A percentile compares a stretch with the other conserved stretches of the same genome.
phyloP scores from a whole-genome alignment of 2,329 filamentous ascomycete genomes.

The Pseudogymnoascus sp. region DNA sequence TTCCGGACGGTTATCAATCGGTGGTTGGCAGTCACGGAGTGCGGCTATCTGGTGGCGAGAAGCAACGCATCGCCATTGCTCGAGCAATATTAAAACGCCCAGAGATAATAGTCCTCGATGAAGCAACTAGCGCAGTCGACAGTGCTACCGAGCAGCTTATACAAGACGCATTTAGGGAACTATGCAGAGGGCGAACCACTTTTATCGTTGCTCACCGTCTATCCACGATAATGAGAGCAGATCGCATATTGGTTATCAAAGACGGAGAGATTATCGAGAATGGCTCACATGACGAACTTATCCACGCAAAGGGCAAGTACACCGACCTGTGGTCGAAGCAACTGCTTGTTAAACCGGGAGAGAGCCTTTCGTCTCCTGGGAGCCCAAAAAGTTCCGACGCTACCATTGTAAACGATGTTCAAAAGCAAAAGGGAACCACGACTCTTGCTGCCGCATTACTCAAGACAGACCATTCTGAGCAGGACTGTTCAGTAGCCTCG shows the following conservation, averaged over 20 bases:
- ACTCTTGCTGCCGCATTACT: constrained; percentile 6
- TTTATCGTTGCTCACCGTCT: constrained; percentile 37
- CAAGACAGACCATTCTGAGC: not conserved
- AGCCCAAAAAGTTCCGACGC: constrained; percentile 21
- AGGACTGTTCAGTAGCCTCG: not conserved
- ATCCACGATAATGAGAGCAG: constrained; percentile 45
- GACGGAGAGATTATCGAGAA: constrained; percentile 42
- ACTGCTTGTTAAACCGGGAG: constrained; percentile 23
- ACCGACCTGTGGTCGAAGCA: constrained; percentile 44
- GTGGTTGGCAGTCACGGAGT: not conserved
- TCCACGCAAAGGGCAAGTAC: constrained; percentile 41
- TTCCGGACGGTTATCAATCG: constrained; percentile 11
- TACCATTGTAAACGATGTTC: constrained; percentile 25
- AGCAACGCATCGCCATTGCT: constrained; percentile 12
- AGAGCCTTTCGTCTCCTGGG: constrained; percentile 17
- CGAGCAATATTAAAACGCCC: constrained; percentile 12
- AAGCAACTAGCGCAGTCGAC: constrained; percentile 41
- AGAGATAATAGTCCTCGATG: constrained; percentile 12
- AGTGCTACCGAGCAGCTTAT: constrained; percentile 37
- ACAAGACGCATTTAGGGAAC: constrained; percentile 36
- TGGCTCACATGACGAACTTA: constrained; percentile 41
- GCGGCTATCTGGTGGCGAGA: constrained; percentile 12
- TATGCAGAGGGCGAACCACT: constrained; percentile 42
- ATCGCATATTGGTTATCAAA: constrained; percentile 45
- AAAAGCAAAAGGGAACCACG: constrained; percentile 3